Evolutionary conservation across 441 rosid genomes (phyloP), one percentile per base, ranked within the genome.

Genomic region (Lepidium campestre): DNA sequence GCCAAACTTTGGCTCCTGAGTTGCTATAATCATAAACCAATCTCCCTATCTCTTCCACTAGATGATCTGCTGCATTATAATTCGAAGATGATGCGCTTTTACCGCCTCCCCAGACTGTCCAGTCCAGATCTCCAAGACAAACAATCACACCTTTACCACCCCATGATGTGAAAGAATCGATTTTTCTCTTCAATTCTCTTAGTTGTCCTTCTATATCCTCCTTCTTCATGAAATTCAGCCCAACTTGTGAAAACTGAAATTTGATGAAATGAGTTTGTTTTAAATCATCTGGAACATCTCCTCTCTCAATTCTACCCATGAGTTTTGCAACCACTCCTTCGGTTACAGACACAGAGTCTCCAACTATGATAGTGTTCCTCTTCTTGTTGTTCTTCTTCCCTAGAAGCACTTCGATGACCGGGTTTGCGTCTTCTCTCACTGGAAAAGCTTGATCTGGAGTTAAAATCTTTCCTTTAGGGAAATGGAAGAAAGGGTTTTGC

Each of bases 81-180:
- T 36, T 74, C 0, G 74, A 42, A 15, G 65, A 70, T 31, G 74
- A 36, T 44, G 59, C 13, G 5, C 57, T 40, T 41, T 42, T 68
- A 23, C 71, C 78, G 7, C 78, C 82, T 7, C 68, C 46, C 72
- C 72, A 73, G 0, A 71, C 82, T 2, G 86, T 71, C 96, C 98
- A 92, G 55, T 81, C 84, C 23, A 89, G 77, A 77, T 92, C 95
- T 46, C 98, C 98, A 6, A 86, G 74, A 60, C 86, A 87, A 57
- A 91, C 83, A 67, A 91, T 80, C 57, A 80, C 91, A 62, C 91
- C 91, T 22, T 79, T 78, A 41, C 77, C 83, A 3, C 73, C 72
- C 40, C 73, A 74, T 19, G 81, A 69, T 49, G 75, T 65, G 53
- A 76, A 69, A 34, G 85, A 81, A 56, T 83, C 89, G 47, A 89